These are phyloP conservation scores for Alternaria gaisen DNA, from an alignment of 2,329 filamentous ascomycete genomes.

Conservation along the genomic window DNA sequence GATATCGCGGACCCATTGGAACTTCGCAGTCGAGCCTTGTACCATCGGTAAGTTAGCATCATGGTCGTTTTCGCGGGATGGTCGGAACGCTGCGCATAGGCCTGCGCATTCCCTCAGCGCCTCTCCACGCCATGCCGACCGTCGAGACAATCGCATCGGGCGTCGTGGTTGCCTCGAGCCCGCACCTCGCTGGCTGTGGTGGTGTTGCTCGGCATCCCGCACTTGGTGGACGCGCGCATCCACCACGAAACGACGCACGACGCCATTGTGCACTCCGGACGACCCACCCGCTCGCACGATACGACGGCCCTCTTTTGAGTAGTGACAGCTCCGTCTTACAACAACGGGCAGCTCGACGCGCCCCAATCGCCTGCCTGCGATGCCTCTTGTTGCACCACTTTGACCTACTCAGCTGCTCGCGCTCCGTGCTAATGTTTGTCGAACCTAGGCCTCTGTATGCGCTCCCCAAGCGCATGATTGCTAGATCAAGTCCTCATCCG, in stretches of 20 bases:
- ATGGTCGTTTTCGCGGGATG: constrained; percentile 1
- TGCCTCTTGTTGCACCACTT: constrained; percentile 37
- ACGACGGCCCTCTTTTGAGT: constrained; percentile 39
- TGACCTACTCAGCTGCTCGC: constrained; percentile 35
- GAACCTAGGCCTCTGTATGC: constrained; percentile 38
- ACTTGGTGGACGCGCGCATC: constrained; percentile 36
- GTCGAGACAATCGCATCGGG: constrained; percentile 22
- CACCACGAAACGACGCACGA: constrained; percentile 42
- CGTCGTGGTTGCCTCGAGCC: constrained; percentile 24
- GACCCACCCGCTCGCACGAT: constrained; percentile 35
- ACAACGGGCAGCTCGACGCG: constrained; percentile 40
- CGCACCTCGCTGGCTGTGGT: constrained; percentile 24
- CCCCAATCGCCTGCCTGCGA: constrained; percentile 35
- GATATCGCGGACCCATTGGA: constrained; percentile 11
- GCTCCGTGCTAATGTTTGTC: constrained; percentile 51
- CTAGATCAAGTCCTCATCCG: constrained; percentile 27
- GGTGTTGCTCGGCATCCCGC: constrained; percentile 35
- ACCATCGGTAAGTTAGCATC: constrained; percentile 13
- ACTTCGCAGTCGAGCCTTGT: constrained; percentile 6
- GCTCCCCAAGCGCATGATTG: constrained; percentile 39
- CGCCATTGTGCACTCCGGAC: constrained; percentile 40
- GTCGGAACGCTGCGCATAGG: not conserved
- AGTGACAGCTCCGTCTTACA: constrained; percentile 51
- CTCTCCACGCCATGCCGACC: constrained; percentile 9
- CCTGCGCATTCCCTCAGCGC: not conserved